phyloP scores from a whole-genome alignment of 352 stramenopile genomes.

The Pythium insidiosum region DNA sequence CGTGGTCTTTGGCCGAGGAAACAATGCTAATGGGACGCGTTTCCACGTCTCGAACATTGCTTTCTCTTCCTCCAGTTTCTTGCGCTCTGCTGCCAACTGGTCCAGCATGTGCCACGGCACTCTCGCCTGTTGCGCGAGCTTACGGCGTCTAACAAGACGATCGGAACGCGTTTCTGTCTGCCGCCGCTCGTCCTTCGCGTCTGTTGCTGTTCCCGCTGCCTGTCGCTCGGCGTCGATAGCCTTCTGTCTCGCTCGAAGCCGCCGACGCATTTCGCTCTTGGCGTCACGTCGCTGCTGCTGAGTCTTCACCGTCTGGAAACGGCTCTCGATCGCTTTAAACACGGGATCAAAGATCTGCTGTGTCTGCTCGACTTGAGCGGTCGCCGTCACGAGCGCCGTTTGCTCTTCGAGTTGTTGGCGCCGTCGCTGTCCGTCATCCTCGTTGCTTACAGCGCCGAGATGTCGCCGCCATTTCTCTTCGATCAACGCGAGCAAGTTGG shows the following conservation, averaged over 20 bases:
- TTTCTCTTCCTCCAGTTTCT: slow-evolving; percentile 45
- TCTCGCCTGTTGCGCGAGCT: slow-evolving; percentile 33
- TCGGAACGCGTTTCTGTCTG: not conserved
- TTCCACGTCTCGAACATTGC: slow-evolving; percentile 49
- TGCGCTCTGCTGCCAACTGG: slow-evolving; percentile 35
- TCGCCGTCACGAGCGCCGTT: slow-evolving; percentile 28
- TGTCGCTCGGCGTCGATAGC: not conserved
- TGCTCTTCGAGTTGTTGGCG: slow-evolving; percentile 29
- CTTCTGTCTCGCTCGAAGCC: not conserved
- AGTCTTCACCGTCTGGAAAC: slow-evolving; percentile 31
- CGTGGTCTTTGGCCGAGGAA: too few relatives aligned
- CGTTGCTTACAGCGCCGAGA: slow-evolving; percentile 9
- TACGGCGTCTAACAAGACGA: slow-evolving; percentile 6
- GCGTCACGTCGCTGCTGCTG: slow-evolving; percentile 9
- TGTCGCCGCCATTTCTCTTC: slow-evolving; percentile 41
- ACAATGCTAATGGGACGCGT: too few relatives aligned
- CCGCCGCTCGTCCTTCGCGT: not conserved
- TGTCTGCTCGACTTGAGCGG: slow-evolving; percentile 50
- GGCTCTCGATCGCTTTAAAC: slow-evolving; percentile 40
- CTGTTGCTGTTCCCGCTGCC: not conserved
- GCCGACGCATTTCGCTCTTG: not conserved
- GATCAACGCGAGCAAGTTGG: slow-evolving; percentile 39
- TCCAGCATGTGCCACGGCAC: slow-evolving; percentile 71
- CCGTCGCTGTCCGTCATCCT: slow-evolving; percentile 11
- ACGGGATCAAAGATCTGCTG: slow-evolving; percentile 57